These are phyloP conservation scores for Termitomyces sp. DNA, from an alignment of 768 basidiomycete genomes.

Conservation along the genomic window DNA sequence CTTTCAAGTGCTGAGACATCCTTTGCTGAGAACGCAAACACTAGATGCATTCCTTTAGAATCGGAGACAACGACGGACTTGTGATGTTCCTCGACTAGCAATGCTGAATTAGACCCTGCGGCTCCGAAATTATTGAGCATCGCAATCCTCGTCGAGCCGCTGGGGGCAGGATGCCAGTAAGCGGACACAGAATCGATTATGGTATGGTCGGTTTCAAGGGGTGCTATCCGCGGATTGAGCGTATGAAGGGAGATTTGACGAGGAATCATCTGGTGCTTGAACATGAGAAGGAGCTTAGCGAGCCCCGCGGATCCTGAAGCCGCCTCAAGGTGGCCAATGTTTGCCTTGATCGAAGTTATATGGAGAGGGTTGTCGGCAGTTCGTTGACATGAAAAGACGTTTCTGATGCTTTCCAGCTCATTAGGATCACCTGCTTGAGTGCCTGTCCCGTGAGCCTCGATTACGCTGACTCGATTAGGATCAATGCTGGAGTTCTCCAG, in stretches of 20 bases:
- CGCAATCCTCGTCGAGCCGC: conserved; percentile 39
- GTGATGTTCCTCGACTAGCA: conserved; percentile 52
- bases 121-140: conserved; percentile 76
- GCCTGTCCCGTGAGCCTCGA: conserved; percentile 75
- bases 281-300: conserved; percentile 68
- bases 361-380: conserved; percentile 47
- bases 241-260: conserved; percentile 51
- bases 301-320: conserved; percentile 71
- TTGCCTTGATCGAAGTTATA: conserved; percentile 66
- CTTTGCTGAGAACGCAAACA: conserved; percentile 64
- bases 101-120: conserved; percentile 61
- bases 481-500: conserved; percentile 39
- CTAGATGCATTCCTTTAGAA: conserved; percentile 21
- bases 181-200: conserved; percentile 36
- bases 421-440: conserved; percentile 66
- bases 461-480: conserved; percentile 46
- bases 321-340: conserved; percentile 72
- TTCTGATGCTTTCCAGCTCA: conserved; percentile 60
- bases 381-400: conserved; percentile 42
- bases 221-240: conserved; percentile 53
- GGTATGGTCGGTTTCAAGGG: conserved; percentile 41
- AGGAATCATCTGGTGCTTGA: conserved; percentile 51
- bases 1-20: conserved; percentile 38
- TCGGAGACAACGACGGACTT: neutral
- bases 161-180: conserved; percentile 37